These are phyloP conservation scores for Rugonectria rugulosa DNA, from an alignment of 2,329 filamentous ascomycete genomes.

Conservation along the genomic window DNA sequence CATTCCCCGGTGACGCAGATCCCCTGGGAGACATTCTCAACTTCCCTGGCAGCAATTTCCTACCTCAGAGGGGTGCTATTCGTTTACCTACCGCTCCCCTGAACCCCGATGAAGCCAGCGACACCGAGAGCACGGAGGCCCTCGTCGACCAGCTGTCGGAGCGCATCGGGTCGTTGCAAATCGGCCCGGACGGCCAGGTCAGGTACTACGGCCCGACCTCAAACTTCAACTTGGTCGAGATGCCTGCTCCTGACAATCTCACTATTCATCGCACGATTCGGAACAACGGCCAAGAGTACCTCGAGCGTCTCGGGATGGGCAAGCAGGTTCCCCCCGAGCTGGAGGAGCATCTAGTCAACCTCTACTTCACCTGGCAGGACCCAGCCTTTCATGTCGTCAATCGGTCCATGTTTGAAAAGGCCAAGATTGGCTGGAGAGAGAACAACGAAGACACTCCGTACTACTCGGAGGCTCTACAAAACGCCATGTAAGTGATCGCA, in stretches of 20 bases:
- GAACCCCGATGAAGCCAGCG: conserved; percentile 22
- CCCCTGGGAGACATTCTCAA: conserved; percentile 15
- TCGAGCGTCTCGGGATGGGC: conserved; percentile 33
- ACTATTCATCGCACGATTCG: conserved; percentile 37
- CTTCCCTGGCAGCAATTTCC: conserved; percentile 10
- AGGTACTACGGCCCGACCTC: conserved; percentile 39
- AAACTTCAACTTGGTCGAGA: conserved; percentile 38
- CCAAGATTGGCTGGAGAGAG: conserved; percentile 23
- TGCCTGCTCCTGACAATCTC: conserved; percentile 33
- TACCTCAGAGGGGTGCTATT: conserved; percentile 3
- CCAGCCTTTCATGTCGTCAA: conserved; percentile 36
- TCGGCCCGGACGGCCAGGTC: conserved; percentile 33
- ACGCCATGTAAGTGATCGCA: conserved; percentile 35
- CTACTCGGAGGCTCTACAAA: conserved; percentile 39
- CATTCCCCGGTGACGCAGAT: conserved; percentile 19
- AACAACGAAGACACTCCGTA: conserved; percentile 36
- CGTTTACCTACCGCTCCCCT: conserved; percentile 12
- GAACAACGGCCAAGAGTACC: conserved; percentile 35
- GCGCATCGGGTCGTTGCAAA: conserved; percentile 36
- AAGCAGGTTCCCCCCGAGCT: conserved; percentile 25
- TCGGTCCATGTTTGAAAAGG: conserved; percentile 28
- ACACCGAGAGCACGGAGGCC: conserved; percentile 34
- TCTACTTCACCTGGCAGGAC: conserved; percentile 36
- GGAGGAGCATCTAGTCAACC: conserved; percentile 27
- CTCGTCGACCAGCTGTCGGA: conserved; percentile 39